These are phyloP conservation scores for Termitomyces sp. DNA, from an alignment of 768 basidiomycete species.

Conservation along the genomic window DNA sequence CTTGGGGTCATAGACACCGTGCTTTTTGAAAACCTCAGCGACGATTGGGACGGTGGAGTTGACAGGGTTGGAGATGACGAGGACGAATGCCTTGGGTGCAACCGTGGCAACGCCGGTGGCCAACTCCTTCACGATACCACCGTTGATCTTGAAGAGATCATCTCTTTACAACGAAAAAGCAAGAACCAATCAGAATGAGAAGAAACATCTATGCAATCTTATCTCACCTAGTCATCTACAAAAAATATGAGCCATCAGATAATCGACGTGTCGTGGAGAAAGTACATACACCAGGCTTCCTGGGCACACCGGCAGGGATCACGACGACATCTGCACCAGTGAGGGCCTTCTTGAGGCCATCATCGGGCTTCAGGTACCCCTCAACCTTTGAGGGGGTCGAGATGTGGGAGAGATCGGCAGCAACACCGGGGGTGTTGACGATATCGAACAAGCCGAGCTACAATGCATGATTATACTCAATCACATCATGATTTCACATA, in stretches of 20 bases:
- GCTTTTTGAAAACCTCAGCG: slow-evolving; percentile 91
- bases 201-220: background rate
- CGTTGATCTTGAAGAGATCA: slow-evolving; percentile 99
- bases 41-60: slow-evolving; percentile 99
- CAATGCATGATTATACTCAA: background rate
- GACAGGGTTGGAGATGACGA: slow-evolving; percentile 99
- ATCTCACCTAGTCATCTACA: slow-evolving; percentile 50
- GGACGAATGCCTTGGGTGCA: slow-evolving; percentile 86
- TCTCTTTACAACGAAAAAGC: slow-evolving; percentile 48
- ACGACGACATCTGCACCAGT: slow-evolving; percentile 86
- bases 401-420: slow-evolving; percentile 92
- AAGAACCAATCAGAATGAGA: slow-evolving; percentile 11
- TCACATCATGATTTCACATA: background rate
- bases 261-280: slow-evolving; percentile 3
- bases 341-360: slow-evolving; percentile 78
- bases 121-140: slow-evolving; percentile 91
- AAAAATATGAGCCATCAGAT: slow-evolving; percentile 2
- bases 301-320: slow-evolving; percentile 94
- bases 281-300: slow-evolving; percentile 82
- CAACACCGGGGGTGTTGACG: slow-evolving; percentile 96
- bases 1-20: slow-evolving; percentile 88
- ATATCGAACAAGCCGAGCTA: slow-evolving; percentile 93
- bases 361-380: slow-evolving; percentile 75
- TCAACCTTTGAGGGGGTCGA: slow-evolving; percentile 80
- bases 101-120: slow-evolving; percentile 82